phyloP scores from a whole-genome alignment of 495 filamentous ascomycete species.

The Articulospora tetracladia region DNA sequence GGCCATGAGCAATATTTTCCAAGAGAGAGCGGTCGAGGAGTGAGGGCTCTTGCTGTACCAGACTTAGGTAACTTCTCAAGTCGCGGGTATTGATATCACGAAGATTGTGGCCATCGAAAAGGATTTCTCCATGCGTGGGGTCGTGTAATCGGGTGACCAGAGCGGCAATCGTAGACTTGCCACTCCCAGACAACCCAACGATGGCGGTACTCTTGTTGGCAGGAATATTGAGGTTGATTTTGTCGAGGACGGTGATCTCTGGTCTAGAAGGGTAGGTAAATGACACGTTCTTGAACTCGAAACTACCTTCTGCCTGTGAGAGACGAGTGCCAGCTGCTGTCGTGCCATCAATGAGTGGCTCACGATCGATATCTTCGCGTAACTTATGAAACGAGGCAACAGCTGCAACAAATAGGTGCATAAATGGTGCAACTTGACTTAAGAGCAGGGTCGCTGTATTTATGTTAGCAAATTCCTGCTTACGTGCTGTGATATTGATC shows the following conservation, averaged over 20 bases:
- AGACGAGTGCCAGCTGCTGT: conserved; percentile 7
- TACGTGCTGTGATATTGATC: conserved; percentile 33
- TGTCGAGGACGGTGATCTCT: conserved; percentile 46
- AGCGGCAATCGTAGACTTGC: conserved; percentile 61
- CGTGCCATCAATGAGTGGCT: conserved; percentile 47
- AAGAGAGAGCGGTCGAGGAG: conserved; percentile 61
- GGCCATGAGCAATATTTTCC: conserved; percentile 61
- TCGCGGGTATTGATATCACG: conserved; percentile 50
- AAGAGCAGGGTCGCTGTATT: conserved; percentile 22
- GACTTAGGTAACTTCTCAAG: conserved; percentile 50
- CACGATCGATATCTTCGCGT: conserved; percentile 46
- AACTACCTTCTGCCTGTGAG: conserved; percentile 30
- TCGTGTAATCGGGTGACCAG: conserved; percentile 50
- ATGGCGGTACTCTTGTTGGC: conserved; percentile 59
- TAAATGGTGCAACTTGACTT: conserved; percentile 59
- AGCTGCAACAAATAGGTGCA: conserved; percentile 53
- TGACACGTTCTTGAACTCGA: conserved; percentile 51
- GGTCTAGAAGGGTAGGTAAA: conserved; percentile 61
- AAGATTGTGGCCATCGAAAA: conserved; percentile 49
- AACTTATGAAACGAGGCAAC: conserved; percentile 50
- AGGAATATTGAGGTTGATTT: conserved; percentile 47
- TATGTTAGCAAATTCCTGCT: conserved; percentile 44
- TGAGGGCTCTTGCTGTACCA: conserved; percentile 66
- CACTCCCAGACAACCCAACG: conserved; percentile 63
- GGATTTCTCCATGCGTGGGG: conserved; percentile 52